Conservation (phyloP, 2,329 filamentous ascomycete genomes). For the Stagonosporopsis rhizophila region DNA sequence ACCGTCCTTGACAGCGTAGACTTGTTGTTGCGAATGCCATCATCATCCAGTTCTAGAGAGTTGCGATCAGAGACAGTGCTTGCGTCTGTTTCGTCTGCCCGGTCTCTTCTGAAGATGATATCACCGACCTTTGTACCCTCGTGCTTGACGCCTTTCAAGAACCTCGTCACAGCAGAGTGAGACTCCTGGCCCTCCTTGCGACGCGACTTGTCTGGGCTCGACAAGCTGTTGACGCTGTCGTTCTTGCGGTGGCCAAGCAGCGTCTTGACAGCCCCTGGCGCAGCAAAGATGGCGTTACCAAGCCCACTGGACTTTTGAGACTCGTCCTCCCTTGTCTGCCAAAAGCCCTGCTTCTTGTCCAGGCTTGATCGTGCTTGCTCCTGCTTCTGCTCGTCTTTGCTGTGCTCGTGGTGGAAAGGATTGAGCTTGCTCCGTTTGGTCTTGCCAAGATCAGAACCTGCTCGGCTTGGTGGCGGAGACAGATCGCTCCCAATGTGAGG, state of each 20-base stretch:
- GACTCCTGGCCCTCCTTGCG: constrained; percentile 51
- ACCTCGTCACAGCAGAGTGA: constrained; percentile 68
- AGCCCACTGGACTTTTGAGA: constrained; percentile 38
- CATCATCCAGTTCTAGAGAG: constrained; percentile 44
- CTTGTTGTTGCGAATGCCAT: constrained; percentile 28
- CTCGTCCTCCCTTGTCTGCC: constrained; percentile 46
- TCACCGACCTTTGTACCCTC: constrained; percentile 69
- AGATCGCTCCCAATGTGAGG: constrained; percentile 44
- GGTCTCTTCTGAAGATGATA: constrained; percentile 66
- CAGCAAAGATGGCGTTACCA: constrained; percentile 38
- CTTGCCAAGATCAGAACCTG: constrained; percentile 42
- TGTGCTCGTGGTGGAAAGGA: constrained; percentile 51
- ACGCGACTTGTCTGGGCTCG: constrained; percentile 36
- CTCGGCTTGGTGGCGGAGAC: constrained; percentile 48
- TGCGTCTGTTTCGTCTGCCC: constrained; percentile 53
- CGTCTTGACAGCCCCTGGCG: constrained; percentile 44
- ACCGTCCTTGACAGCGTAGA: constrained; percentile 43
- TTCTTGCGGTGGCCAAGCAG: constrained; percentile 47
- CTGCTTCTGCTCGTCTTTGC: constrained; percentile 26
- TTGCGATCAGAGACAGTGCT: constrained; percentile 57
- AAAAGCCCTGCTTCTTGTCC: constrained; percentile 37
- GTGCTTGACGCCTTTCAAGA: constrained; percentile 79
- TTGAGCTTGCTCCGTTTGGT: constrained; percentile 49
- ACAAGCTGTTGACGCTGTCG: constrained; percentile 47
- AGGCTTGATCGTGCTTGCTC: constrained; percentile 28